These are phyloP conservation scores for Lasiosphaeriaceae sp. DNA, from an alignment of 495 filamentous ascomycete genomes.

Conservation along the genomic window DNA sequence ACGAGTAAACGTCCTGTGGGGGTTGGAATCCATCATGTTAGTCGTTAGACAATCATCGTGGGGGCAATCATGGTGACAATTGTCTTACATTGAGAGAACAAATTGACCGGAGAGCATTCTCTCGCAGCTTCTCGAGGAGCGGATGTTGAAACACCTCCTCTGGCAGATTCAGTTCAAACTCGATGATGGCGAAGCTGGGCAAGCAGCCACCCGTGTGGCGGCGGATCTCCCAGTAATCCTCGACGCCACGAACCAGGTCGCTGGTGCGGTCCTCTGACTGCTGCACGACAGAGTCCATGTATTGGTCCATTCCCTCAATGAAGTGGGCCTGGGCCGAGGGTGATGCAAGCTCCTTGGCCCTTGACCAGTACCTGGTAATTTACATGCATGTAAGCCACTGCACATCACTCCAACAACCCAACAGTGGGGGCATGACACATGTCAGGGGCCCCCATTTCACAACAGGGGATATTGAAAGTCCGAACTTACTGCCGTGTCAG, in stretches of 20 bases:
- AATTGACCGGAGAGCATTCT: background rate
- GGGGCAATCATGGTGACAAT: too few relatives aligned
- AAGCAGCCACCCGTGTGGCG: background rate
- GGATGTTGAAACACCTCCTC: constrained; percentile 7
- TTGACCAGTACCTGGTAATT: background rate
- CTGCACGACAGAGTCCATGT: background rate
- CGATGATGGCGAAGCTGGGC: constrained; percentile 1
- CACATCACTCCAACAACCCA: too few relatives aligned
- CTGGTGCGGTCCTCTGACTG: background rate
- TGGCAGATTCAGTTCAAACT: constrained; percentile 4
- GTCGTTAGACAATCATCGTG: too few relatives aligned
- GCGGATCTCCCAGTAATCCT: constrained; percentile 3
- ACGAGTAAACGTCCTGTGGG: constrained; percentile 8
- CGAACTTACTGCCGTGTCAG: constrained; percentile 7
- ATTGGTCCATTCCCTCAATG: constrained; percentile 7
- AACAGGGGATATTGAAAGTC: background rate
- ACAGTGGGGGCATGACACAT: background rate
- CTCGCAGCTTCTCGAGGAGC: constrained; percentile 3
- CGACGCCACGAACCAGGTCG: constrained; percentile 1
- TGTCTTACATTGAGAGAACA: background rate
- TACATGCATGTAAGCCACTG: background rate
- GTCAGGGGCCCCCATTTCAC: background rate
- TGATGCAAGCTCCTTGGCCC: background rate
- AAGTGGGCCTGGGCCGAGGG: constrained; percentile 5
- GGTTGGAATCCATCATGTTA: too few relatives aligned